Percentiles rank a stretch among this genome's conserved stretches.
Conservation (phyloP, 2,329 filamentous ascomycete species). For the Botrytis aclada region DNA sequence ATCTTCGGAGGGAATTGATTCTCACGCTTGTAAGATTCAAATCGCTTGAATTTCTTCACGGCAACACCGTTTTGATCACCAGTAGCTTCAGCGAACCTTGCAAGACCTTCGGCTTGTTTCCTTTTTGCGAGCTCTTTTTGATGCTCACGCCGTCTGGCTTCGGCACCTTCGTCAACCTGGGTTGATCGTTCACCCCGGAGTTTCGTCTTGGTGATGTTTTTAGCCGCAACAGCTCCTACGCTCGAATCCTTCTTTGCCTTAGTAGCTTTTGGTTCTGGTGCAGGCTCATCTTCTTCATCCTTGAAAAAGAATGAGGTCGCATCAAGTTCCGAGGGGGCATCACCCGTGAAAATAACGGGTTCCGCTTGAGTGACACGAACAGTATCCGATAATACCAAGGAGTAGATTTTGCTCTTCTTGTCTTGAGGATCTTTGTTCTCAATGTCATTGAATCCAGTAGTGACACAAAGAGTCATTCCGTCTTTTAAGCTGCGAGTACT, state of each 20-base stretch:
- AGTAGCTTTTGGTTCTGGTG: conserved; percentile 75
- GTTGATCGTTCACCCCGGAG: conserved; percentile 87
- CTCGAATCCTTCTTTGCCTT: conserved; percentile 83
- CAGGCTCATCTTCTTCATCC: conserved; percentile 70
- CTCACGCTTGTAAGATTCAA: conserved; percentile 98
- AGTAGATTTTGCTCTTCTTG: conserved; percentile 85
- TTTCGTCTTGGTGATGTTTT: conserved; percentile 93
- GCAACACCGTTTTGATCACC: conserved; percentile 84
- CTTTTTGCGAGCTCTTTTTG: conserved; percentile 85
- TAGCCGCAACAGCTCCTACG: conserved; percentile 83
- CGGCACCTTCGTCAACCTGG: conserved; percentile 84
- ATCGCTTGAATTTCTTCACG: conserved; percentile 97
- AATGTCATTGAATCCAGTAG: conserved; percentile 85
- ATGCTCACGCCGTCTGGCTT: conserved; percentile 82
- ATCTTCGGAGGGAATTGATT: conserved; percentile 84
- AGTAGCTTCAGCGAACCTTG: conserved; percentile 80
- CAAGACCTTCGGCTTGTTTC: conserved; percentile 86
- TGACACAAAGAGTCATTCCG: conserved; percentile 93
- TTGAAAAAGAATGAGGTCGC: conserved; percentile 99
- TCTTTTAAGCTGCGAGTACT: conserved; percentile 81
- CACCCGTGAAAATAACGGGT: conserved; percentile 85
- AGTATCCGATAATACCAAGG: conserved; percentile 87
- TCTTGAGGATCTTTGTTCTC: conserved; percentile 84
- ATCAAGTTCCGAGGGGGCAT: conserved; percentile 86
- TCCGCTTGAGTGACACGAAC: conserved; percentile 80